These are phyloP conservation scores for Begonia peltatifolia DNA, from an alignment of 306 rosid genomes.

Conservation along the genomic window DNA sequence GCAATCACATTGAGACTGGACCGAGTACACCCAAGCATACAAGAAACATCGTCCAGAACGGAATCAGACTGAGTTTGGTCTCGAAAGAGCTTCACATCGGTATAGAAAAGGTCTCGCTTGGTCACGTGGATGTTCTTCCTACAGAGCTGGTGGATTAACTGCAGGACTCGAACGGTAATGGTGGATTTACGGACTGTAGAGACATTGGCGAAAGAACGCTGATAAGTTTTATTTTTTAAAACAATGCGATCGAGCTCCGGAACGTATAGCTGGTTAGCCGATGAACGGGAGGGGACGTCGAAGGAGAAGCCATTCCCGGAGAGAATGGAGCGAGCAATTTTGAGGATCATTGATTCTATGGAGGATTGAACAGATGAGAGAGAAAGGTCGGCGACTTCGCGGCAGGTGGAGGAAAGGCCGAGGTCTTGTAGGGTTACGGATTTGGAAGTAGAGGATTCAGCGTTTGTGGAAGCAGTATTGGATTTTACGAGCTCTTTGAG, in stretches of 20 bases:
- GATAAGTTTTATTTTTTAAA: slow-evolving; percentile 49
- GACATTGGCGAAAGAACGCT: slow-evolving; percentile 63
- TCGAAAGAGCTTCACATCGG: slow-evolving; percentile 84
- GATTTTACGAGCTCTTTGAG: slow-evolving; percentile 19
- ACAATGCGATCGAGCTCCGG: slow-evolving; percentile 85
- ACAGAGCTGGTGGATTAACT: slow-evolving; percentile 81
- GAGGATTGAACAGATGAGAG: slow-evolving; percentile 51
- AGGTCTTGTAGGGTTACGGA: slow-evolving; percentile 70
- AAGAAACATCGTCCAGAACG: slow-evolving; percentile 74
- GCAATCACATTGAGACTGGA: slow-evolving; percentile 83
- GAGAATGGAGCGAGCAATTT: slow-evolving; percentile 45
- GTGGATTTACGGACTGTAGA: slow-evolving; percentile 70
- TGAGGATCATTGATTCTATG: slow-evolving; percentile 43
- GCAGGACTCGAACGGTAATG: slow-evolving; percentile 55
- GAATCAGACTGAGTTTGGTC: slow-evolving; percentile 81
- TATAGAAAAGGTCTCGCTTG: slow-evolving; percentile 86
- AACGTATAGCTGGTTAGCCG: slow-evolving; percentile 69
- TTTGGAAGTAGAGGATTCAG: slow-evolving; percentile 24
- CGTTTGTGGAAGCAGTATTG: too few species aligned
- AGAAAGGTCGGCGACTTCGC: slow-evolving; percentile 64
- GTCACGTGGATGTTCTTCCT: slow-evolving; percentile 71
- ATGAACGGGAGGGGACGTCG: slow-evolving; percentile 83
- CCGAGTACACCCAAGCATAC: slow-evolving; percentile 78
- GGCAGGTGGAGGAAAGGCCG: slow-evolving; percentile 47
- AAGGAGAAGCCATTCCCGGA: slow-evolving; percentile 67